These are phyloP conservation scores for Dryas drummondii DNA, from an alignment of 306 rosid species.

Conservation along the genomic window DNA sequence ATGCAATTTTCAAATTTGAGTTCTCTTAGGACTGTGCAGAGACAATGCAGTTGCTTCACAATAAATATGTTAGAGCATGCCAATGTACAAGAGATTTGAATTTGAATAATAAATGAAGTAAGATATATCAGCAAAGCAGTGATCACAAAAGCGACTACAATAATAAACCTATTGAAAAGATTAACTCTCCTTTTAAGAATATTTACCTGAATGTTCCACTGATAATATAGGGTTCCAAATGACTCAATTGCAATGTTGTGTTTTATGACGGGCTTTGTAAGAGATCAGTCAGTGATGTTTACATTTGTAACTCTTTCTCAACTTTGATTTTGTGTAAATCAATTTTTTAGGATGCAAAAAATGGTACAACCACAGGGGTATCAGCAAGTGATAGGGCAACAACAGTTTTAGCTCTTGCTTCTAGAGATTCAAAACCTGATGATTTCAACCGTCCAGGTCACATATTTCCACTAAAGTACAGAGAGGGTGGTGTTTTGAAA, in stretches of 20 bases:
- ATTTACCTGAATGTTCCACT: not conserved
- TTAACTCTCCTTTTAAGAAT: not conserved
- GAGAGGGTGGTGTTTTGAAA: constrained; percentile 95
- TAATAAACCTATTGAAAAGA: not conserved
- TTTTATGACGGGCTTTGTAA: not conserved
- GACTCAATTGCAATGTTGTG: not conserved
- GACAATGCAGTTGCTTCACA: not conserved
- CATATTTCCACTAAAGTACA: constrained; percentile 85
- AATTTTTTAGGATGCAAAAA: constrained; percentile 60
- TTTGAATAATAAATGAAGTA: not conserved
- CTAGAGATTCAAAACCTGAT: constrained; percentile 70
- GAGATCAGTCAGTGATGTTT: not conserved
- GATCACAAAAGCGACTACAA: not conserved
- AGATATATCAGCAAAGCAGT: too few relatives aligned
- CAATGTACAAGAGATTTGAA: not conserved
- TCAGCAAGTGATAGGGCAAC: constrained; percentile 88
- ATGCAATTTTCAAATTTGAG: not conserved
- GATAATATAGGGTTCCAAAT: not conserved
- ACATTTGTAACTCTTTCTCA: not conserved
- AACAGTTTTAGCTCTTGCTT: constrained; percentile 86
- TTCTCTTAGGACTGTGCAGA: not conserved
- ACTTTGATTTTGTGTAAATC: not conserved
- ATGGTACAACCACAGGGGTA: constrained; percentile 90
- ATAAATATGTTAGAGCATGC: not conserved
- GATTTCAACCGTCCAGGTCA: constrained; percentile 98